phyloP scores from a whole-genome alignment of 768 basidiomycete genomes.

The Lentinus tigrinus region DNA sequence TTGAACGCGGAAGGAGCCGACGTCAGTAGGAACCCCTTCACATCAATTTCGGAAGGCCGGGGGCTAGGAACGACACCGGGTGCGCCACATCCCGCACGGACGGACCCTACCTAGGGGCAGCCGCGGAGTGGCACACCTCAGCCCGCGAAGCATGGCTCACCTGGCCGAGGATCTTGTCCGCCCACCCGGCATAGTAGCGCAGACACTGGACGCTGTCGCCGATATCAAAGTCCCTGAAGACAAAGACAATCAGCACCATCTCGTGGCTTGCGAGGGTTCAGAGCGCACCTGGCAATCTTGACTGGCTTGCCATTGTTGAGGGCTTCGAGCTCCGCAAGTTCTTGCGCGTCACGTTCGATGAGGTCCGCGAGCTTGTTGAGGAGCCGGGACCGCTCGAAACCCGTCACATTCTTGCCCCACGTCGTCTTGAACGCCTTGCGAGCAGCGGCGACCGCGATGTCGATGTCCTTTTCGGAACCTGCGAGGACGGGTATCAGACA shows the following conservation, averaged over 20 bases:
- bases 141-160: conserved; percentile 35
- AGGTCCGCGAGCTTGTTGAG: conserved; percentile 87
- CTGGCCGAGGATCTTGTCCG: conserved; percentile 91
- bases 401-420: conserved; percentile 89
- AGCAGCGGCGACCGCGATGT: conserved; percentile 80
- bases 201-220: conserved; percentile 75
- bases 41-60: no score
- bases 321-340: conserved; percentile 80
- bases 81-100: neutral
- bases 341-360: conserved; percentile 80
- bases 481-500: neutral
- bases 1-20: conserved; percentile 1
- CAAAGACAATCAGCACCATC: neutral
- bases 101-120: no score
- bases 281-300: conserved; percentile 47
- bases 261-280: conserved; percentile 10
- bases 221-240: conserved; percentile 74
- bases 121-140: neutral
- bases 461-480: conserved; percentile 77
- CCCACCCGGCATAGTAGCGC: conserved; percentile 94
- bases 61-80: neutral
- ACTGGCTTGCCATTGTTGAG: conserved; percentile 94
- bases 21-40: neutral
- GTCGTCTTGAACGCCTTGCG: conserved; percentile 79
- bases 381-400: conserved; percentile 75